Base-by-base conservation (phyloP, 148 eudicot genomes). In the Limonium bicolor region DNA sequence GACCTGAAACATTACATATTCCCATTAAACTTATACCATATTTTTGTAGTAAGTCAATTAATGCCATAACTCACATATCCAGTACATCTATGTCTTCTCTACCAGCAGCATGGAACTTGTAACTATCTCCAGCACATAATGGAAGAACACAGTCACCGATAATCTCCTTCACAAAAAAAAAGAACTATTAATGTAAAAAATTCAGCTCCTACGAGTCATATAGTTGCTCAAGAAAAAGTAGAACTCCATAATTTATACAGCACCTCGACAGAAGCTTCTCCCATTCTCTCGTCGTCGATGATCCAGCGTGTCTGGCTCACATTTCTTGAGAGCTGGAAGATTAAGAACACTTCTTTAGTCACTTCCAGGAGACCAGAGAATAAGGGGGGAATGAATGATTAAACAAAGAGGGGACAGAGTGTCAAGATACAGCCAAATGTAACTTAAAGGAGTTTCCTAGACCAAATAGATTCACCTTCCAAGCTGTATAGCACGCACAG, bases 51-150 rank as follows among this genome's bases (percentile, higher is more conserved):
- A 41, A 12, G 35, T 16, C 35, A 17, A 21, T 2, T 39, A 54
- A 53, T 23, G 43, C 28, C 36, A 50, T 23, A 70, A 56, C 63
- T 46, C 55, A 53, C 59, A 61, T 50, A 24, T 46, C 51, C 28
- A 55, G 51, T 87, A 90, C 99, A 81, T 90, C 99, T 52, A 90
- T 90, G 54, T 90, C 99, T 72, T 90, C 99, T 76, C 99, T 71
- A 48, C 99, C 99, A 41, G 99, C 95, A 53, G 99, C 99, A 61
- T 90, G 99, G 46, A 90, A 90, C 67, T 90, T 90, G 71, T 78
- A 90, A 61, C 23, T 73, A 59, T 90, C 99, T 30, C 80, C 95
- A 53, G 48, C 57, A 48, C 76, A 85, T 26, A 74, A 31, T 48
- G 95, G 94, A 60, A 90, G 84, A 63, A 81, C 51, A 45, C 49